Conservation (phyloP, 1,284 basidiomycete species). For the Pisolithus thermaeus region DNA sequence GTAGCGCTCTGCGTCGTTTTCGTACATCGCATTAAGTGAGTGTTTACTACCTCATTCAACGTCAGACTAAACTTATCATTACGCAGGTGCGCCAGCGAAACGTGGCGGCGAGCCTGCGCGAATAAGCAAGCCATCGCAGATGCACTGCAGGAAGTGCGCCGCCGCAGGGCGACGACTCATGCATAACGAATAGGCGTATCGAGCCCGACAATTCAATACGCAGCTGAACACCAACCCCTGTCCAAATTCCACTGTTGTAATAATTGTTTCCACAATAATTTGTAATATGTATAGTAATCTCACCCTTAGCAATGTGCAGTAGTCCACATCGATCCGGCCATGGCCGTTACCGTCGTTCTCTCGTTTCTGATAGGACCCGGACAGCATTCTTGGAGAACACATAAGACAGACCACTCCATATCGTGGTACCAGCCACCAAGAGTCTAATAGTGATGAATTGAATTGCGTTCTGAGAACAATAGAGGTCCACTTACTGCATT, state of each 20-base stretch:
- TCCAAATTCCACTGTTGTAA: constrained; percentile 12
- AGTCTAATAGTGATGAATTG: constrained; percentile 44
- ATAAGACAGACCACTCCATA: constrained; percentile 91
- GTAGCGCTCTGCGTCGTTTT: constrained; percentile 61
- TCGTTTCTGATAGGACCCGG: constrained; percentile 43
- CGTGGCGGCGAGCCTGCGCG: constrained; percentile 57
- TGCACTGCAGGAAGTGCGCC: constrained; percentile 67
- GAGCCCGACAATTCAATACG: no score
- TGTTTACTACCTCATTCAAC: constrained; percentile 8
- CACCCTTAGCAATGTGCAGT: constrained; percentile 2
- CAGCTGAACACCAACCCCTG: constrained; percentile 6
- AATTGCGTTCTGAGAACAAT: not conserved
- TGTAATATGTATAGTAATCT: constrained; percentile 19
- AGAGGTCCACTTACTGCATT: constrained; percentile 48
- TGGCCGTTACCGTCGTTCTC: constrained; percentile 22
- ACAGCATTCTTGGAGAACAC: constrained; percentile 71
- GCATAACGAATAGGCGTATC: constrained; percentile 5
- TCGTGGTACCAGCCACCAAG: constrained; percentile 83
- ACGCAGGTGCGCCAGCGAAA: constrained; percentile 48
- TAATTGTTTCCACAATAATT: constrained; percentile 18
- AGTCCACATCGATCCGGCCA: constrained; percentile 3
- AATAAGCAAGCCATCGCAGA: constrained; percentile 55
- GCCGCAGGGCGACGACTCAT: constrained; percentile 34
- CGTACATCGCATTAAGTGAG: constrained; percentile 62
- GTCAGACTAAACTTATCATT: constrained; percentile 7